Evolutionary conservation across 257 asterid genomes (phyloP).

Genomic region (Nicotiana paniculata): DNA sequence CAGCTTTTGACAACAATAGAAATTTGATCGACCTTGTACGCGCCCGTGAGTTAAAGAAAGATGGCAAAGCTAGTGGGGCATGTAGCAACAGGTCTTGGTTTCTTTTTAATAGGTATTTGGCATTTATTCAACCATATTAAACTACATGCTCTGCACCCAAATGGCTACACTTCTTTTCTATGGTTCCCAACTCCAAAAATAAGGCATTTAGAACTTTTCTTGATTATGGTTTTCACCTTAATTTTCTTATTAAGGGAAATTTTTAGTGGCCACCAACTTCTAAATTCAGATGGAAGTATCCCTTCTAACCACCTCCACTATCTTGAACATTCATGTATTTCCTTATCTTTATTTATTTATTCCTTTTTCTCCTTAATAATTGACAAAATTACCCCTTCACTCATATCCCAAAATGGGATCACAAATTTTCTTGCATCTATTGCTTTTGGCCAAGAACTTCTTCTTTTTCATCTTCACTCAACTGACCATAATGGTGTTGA

Average conservation of each 20-base stretch:
- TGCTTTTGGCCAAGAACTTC: constrained; percentile 61
- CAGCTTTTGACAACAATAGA: background rate
- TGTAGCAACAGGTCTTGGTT: constrained; percentile 56
- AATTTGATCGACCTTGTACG: background rate
- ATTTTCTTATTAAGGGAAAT: constrained; percentile 44
- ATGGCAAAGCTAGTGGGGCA: constrained; percentile 64
- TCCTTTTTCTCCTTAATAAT: constrained; percentile 42
- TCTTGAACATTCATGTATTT: constrained; percentile 66
- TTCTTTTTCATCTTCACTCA: constrained; percentile 70
- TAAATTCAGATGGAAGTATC: constrained; percentile 38
- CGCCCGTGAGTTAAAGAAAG: too few species aligned
- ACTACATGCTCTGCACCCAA: constrained; percentile 48
- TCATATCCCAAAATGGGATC: constrained; percentile 29
- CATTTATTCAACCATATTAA: constrained; percentile 57
- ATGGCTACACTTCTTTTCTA: constrained; percentile 44
- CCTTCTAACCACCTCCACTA: constrained; percentile 47
- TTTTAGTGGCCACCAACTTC: constrained; percentile 35
- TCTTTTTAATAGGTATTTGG: constrained; percentile 63
- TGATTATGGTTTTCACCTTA: constrained; percentile 28
- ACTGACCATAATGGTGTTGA: constrained; percentile 71
- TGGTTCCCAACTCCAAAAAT: constrained; percentile 55
- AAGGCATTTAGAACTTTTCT: constrained; percentile 44
- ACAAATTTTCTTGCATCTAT: constrained; percentile 45
- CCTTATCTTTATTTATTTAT: constrained; percentile 53
- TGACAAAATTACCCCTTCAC: constrained; percentile 30